Evolutionary conservation across 1,284 basidiomycete species (phyloP).

Genomic region (Ganoderma multipileum): DNA sequence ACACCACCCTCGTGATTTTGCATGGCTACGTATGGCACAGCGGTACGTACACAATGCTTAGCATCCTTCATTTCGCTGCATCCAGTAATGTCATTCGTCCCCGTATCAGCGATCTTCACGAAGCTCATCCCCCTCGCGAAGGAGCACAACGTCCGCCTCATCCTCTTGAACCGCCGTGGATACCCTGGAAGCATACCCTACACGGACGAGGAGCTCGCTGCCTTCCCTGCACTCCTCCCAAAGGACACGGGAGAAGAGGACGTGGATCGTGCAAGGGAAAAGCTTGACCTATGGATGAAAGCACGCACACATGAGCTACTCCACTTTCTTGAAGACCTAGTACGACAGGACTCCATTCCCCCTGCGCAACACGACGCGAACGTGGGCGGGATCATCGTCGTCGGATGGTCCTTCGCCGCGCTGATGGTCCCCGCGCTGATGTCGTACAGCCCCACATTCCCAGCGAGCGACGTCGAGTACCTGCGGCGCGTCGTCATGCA

Average conservation of each 20-base stretch:
- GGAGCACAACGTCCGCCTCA: constrained; percentile 35
- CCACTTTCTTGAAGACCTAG: constrained; percentile 34
- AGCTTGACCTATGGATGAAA: constrained; percentile 16
- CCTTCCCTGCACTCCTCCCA: background rate
- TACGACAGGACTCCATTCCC: constrained; percentile 29
- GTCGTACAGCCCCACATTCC: constrained; percentile 29
- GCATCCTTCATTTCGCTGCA: no score
- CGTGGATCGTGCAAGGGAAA: constrained; percentile 7
- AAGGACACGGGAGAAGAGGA: background rate
- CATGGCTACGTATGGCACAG: constrained; percentile 9
- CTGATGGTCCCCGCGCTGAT: constrained; percentile 27
- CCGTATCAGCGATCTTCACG: constrained; percentile 35
- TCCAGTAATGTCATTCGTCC: background rate
- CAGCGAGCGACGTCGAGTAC: constrained; percentile 25
- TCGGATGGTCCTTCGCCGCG: constrained; percentile 17
- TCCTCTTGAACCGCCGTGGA: constrained; percentile 42
- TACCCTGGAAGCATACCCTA: constrained; percentile 39
- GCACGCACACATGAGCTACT: constrained; percentile 30
- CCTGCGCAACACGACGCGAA: constrained; percentile 1
- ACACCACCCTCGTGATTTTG: constrained; percentile 10
- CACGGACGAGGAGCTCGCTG: constrained; percentile 32
- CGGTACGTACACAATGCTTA: background rate
- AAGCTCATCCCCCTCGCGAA: constrained; percentile 27
- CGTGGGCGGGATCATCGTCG: constrained; percentile 12
- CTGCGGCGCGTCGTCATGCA: constrained; percentile 34